These are phyloP conservation scores for Alternaria burnsii DNA, from an alignment of 2,329 filamentous ascomycete species.

Conservation along the genomic window DNA sequence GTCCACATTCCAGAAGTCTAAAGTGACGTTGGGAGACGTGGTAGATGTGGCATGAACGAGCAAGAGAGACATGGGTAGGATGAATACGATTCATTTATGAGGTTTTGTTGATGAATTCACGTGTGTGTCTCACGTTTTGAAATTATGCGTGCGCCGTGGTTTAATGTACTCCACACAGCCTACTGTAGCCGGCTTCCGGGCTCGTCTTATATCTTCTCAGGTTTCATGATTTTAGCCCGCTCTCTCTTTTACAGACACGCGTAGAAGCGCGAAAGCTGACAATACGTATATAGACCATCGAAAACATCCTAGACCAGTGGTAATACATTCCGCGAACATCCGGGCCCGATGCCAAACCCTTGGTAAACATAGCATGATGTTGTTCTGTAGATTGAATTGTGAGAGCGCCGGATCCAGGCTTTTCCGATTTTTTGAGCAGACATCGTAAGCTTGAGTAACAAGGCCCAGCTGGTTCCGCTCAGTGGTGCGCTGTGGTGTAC, in stretches of 20 bases:
- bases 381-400: background rate
- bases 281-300: background rate
- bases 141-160: background rate
- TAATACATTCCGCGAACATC: background rate
- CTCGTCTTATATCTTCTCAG: background rate
- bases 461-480: background rate
- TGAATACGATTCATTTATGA: background rate
- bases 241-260: background rate
- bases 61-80: background rate
- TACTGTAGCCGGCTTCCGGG: background rate
- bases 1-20: background rate
- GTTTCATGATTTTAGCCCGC: background rate
- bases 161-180: background rate
- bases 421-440: background rate
- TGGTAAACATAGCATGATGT: background rate
- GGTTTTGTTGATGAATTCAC: background rate
- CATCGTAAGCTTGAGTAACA: background rate
- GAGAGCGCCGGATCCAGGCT: background rate
- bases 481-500: background rate
- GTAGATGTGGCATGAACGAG: background rate
- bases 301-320: background rate
- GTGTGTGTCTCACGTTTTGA: too few relatives aligned
- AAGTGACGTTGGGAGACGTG: background rate
- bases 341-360: background rate
- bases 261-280: background rate